Evolutionary conservation across 768 basidiomycete species (phyloP).

Genomic region (Amanita inopinata): DNA sequence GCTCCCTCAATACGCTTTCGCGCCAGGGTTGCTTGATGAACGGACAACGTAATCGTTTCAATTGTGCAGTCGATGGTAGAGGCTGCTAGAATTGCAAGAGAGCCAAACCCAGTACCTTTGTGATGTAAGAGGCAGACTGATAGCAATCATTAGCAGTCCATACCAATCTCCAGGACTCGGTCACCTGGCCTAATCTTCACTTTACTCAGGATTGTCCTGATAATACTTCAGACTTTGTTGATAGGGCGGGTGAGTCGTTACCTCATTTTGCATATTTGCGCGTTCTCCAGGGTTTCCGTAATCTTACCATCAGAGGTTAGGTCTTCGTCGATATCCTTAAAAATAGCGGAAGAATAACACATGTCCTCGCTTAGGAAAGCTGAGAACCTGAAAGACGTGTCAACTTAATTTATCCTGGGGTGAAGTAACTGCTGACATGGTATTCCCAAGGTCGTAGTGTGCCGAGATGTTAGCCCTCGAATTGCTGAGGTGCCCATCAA

Average conservation of each 20-base stretch:
- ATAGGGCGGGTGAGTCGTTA: not conserved
- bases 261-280: not conserved
- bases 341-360: conserved; percentile 72
- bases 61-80: conserved; percentile 38
- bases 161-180: conserved; percentile 51
- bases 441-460: conserved; percentile 74
- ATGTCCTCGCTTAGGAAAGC: conserved; percentile 60
- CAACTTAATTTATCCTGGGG: too few relatives aligned
- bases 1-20: conserved; percentile 41
- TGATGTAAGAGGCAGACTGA: conserved; percentile 61
- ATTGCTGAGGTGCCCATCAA: conserved; percentile 57
- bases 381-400: conserved; percentile 12
- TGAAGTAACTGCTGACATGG: conserved; percentile 52
- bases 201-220: not conserved
- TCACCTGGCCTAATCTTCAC: conserved; percentile 32
- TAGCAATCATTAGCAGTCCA: too few relatives aligned
- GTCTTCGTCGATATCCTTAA: conserved; percentile 53
- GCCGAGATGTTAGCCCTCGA: conserved; percentile 62
- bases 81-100: conserved; percentile 56
- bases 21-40: conserved; percentile 53
- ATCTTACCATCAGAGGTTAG: conserved; percentile 15
- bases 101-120: conserved; percentile 77
- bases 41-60: conserved; percentile 65
- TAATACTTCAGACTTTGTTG: not conserved
- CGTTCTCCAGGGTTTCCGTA: not conserved